Evolutionary conservation across 306 rosid species (phyloP).

Genomic region (Hippophae rhamnoides): DNA sequence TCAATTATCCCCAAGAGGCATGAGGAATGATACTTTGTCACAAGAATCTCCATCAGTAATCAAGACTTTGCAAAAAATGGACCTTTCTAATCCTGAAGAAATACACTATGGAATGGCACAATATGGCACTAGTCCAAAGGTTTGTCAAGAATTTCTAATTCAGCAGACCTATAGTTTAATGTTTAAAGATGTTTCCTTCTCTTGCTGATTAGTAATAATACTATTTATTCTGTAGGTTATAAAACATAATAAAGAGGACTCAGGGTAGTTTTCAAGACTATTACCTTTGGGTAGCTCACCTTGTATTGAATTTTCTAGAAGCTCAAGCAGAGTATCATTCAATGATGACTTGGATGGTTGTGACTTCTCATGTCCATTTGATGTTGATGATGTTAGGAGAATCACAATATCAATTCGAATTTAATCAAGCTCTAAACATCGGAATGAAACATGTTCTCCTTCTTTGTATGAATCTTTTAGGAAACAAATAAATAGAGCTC

Average conservation of each 20-base stretch:
- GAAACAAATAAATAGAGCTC: too few species aligned
- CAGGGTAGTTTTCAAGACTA: slow-evolving; percentile 76
- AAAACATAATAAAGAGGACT: slow-evolving; percentile 72
- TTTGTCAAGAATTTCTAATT: slow-evolving; percentile 17
- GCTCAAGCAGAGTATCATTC: slow-evolving; percentile 76
- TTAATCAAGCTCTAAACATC: too few species aligned
- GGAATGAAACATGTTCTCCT: too few species aligned
- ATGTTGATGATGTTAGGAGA: slow-evolving; percentile 15
- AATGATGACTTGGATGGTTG: slow-evolving; percentile 74
- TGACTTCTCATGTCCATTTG: slow-evolving; percentile 68
- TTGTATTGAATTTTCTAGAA: slow-evolving; percentile 66
- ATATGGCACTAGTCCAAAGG: slow-evolving; percentile 44
- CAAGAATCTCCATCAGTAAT: slow-evolving; percentile 79
- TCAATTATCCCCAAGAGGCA: slow-evolving; percentile 69
- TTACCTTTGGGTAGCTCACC: slow-evolving; percentile 81
- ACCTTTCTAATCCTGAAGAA: slow-evolving; percentile 48
- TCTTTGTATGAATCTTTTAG: too few species aligned
- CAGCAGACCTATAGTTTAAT: slow-evolving; percentile 7
- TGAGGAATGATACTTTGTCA: slow-evolving; percentile 42
- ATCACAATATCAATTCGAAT: too few species aligned
- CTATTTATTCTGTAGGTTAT: slow-evolving; percentile 34
- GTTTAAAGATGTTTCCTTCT: slow-evolving; percentile 13
- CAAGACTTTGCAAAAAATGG: slow-evolving; percentile 54
- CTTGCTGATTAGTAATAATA: slow-evolving; percentile 20
- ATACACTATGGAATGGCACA: slow-evolving; percentile 27